Evolutionary conservation across 257 asterid genomes (phyloP).

Genomic region (Anisodus tanguticus): DNA sequence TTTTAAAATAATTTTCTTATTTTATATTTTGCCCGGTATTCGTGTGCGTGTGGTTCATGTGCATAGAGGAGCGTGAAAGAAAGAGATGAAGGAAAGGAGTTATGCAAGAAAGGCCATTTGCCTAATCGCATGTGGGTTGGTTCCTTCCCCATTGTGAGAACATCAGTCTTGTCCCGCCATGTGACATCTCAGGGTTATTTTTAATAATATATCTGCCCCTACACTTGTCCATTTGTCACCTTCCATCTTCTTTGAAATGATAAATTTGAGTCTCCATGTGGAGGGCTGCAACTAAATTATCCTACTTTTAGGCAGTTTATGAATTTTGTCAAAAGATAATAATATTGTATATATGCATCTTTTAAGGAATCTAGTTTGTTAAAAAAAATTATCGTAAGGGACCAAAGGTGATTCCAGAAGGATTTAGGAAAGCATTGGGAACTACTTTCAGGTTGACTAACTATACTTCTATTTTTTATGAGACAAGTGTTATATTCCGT

Average conservation of each 20-base stretch:
- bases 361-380: no score
- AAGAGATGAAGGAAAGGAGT: neutral
- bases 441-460: no score
- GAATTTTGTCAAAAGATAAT: no score
- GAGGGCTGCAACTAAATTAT: no score
- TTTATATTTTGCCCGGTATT: neutral
- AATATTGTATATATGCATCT: no score
- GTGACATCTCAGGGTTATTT: neutral
- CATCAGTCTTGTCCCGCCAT: constrained; percentile 23
- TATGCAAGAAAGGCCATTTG: neutral
- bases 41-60: neutral
- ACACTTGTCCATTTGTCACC: constrained; percentile 18
- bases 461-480: no score
- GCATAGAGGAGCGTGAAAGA: constrained; percentile 2
- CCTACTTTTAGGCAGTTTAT: neutral
- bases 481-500: no score
- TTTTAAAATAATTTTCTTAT: neutral
- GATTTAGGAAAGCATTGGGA: no score
- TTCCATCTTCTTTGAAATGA: neutral
- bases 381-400: no score
- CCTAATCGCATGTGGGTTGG: constrained; percentile 29
- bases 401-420: no score
- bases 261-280: neutral
- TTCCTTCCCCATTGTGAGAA: constrained; percentile 22
- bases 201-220: neutral